Evolutionary conservation across 2,329 filamentous ascomycete genomes (phyloP), one percentile per base, ranked within the genome.

Genomic region (Alternaria angustiovoidea): DNA sequence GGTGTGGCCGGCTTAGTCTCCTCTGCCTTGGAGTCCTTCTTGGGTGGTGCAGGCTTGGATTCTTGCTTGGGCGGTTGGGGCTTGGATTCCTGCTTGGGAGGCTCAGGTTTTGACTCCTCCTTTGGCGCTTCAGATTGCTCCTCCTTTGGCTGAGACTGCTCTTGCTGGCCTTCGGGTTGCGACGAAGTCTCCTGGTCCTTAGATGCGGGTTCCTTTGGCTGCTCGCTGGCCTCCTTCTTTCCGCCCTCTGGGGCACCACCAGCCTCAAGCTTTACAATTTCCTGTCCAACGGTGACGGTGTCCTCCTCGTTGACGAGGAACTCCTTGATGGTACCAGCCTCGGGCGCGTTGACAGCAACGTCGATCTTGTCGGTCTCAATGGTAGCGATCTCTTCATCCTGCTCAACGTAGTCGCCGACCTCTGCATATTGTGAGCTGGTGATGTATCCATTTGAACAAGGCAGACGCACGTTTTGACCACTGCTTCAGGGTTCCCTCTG

Each of bases 341-440:
- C 90, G 7, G 95, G 92, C 16, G 95, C 94, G 80, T 97, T 98
- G 75, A 99, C 94, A 26, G 94, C 90, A 46, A 99, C 93, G 79
- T 99, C 95, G 76, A 98, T 98, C 93, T 99, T 99, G 86, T 99
- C 95, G 14, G 95, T 99, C 82, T 99, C 95, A 75, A 99, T 99
- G 51, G 94, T 97, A 32, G 95, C 95, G 79, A 99, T 94, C 80
- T 99, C 95, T 82, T 98, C 95, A 76, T 99, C 95, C 74, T 90
- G 90, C 83, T 96, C 93, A 53, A 99, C 94, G 72, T 89, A 94
- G 79, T 99, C 95, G 74, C 95, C 95, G 71, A 97, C 84, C 82
- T 94, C 85, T 88, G 67, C 59, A 41, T 9, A 28, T 32, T 39
- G 51, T 76, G 55, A 60, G 57, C 47, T 34, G 34, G 20, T 9